phyloP scores from a whole-genome alignment of 257 asterid species.

The Datura wrightii region DNA sequence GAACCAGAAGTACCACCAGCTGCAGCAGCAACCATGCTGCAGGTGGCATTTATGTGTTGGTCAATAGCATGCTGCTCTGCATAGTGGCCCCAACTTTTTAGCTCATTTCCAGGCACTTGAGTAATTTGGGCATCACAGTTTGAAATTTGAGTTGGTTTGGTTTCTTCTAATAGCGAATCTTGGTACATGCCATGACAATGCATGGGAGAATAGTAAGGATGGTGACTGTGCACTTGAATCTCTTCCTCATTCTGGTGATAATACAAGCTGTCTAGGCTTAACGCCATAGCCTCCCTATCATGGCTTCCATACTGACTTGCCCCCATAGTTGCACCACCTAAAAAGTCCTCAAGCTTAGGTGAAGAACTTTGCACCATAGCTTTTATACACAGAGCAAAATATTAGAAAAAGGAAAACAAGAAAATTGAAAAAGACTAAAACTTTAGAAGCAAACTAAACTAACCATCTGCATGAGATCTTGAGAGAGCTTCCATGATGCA shows the following conservation, averaged over 20 bases:
- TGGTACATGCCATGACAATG: slow-evolving; percentile 55
- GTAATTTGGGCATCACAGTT: slow-evolving; percentile 41
- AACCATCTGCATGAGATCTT: slow-evolving; percentile 66
- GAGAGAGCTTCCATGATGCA: slow-evolving; percentile 83
- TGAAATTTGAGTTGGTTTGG: slow-evolving; percentile 33
- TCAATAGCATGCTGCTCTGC: slow-evolving; percentile 45
- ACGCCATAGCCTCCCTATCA: slow-evolving; percentile 53
- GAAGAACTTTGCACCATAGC: slow-evolving; percentile 50
- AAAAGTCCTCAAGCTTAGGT: slow-evolving; percentile 85
- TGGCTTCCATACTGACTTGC: slow-evolving; percentile 44
- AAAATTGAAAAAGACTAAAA: not conserved
- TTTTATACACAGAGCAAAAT: not conserved
- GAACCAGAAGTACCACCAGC: slow-evolving; percentile 35
- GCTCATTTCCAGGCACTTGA: slow-evolving; percentile 41
- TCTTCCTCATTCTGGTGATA: slow-evolving; percentile 51
- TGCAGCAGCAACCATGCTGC: slow-evolving; percentile 31
- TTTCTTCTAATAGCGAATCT: slow-evolving; percentile 35
- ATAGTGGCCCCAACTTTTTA: slow-evolving; percentile 58
- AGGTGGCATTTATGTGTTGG: slow-evolving; percentile 39
- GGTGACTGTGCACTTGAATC: slow-evolving; percentile 36
- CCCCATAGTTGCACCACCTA: slow-evolving; percentile 71
- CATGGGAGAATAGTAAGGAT: slow-evolving; percentile 48
- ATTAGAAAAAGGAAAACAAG: not conserved
- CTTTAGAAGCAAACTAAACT: not conserved
- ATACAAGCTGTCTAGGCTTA: slow-evolving; percentile 59